Evolutionary conservation across 2,329 filamentous ascomycete species (phyloP), one percentile per base, ranked within the genome.

Genomic region (Penicillium sp.): DNA sequence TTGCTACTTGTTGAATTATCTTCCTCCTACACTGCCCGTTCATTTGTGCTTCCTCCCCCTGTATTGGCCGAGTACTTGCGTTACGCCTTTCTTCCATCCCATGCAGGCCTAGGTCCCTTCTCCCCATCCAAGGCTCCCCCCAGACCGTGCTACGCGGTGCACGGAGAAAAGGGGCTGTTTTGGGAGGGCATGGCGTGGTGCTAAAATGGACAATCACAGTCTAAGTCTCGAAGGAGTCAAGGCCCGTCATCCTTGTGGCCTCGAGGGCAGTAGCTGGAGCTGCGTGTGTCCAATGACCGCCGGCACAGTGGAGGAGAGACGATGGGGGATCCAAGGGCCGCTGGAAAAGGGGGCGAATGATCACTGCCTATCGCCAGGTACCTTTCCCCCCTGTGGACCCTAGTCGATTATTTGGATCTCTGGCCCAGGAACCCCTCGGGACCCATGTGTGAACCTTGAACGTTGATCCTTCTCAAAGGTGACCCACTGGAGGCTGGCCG

Each of bases 201-300:
- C 52, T 52, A 52, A 52, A 52, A 41, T 40, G 36, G 49, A 40
- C 37, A 49, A 55, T 46, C 49, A 49, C 52, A 49, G 49, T 40
- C 53, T 52, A 53, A 53, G 32, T 27, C 54, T 56, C 43, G 44
- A 56, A 56, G 44, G 43, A 55, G 51, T 45, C 44, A 49, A 52
- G 52, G 40, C 39, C 23, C 40, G 23, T 23, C 40, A 29, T 52
- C 52, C 45, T 54, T 40, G 34, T 34, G 39, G 46, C 33, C 40
- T 53, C 46, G 37, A 52, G 45, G 49, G 26, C 47, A 24, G 34
- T 27, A 49, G 46, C 42, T 46, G 37, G 44, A 47, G 44, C 32
- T 47, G 43, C 18, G 27, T 26, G 7, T 21, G 30, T 32, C 41
- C 45, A 47, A 51, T 50, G 44, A 49, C 9, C 4, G 23, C 26